These are phyloP conservation scores for Coemansia reversa DNA, from an alignment of 192 early-diverging fungal genomes.

Conservation along the genomic window DNA sequence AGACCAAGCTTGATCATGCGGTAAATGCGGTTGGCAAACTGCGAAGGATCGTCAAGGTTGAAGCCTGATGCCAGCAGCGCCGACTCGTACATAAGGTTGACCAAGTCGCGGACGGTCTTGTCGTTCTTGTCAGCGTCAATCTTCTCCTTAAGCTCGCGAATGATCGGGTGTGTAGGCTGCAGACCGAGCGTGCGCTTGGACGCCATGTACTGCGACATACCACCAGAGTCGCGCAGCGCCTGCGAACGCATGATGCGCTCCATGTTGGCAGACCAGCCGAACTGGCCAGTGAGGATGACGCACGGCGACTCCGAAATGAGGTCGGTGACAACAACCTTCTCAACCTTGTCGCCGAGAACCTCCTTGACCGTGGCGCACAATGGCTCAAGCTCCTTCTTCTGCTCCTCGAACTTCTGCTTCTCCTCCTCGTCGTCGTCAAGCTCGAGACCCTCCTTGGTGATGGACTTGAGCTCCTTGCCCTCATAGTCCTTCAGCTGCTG, in stretches of 20 bases:
- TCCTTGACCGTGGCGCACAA: conserved; percentile 96
- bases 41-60: conserved; percentile 91
- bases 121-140: conserved; percentile 94
- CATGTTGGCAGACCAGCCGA: conserved; percentile 99
- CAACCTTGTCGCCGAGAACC: conserved; percentile 97
- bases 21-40: conserved; percentile 94
- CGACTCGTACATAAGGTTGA: conserved; percentile 93
- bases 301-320: conserved; percentile 97
- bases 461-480: conserved; percentile 97
- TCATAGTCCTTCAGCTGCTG: conserved; percentile 99
- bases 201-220: conserved; percentile 99
- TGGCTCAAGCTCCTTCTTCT: conserved; percentile 88
- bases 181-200: conserved; percentile 99
- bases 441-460: conserved; percentile 99
- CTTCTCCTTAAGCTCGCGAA: conserved; percentile 92
- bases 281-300: conserved; percentile 98
- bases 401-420: conserved; percentile 93
- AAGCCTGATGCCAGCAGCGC: conserved; percentile 96
- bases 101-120: conserved; percentile 97
- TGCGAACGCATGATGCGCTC: conserved; percentile 99
- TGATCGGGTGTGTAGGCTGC: conserved; percentile 94
- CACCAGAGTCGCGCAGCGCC: conserved; percentile 95
- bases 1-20: conserved; percentile 99
- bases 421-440: conserved; percentile 98
- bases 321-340: conserved; percentile 92